These are phyloP conservation scores for Eleusine coracana DNA, from an alignment of 176 grass and related monocot genomes.

Conservation along the genomic window DNA sequence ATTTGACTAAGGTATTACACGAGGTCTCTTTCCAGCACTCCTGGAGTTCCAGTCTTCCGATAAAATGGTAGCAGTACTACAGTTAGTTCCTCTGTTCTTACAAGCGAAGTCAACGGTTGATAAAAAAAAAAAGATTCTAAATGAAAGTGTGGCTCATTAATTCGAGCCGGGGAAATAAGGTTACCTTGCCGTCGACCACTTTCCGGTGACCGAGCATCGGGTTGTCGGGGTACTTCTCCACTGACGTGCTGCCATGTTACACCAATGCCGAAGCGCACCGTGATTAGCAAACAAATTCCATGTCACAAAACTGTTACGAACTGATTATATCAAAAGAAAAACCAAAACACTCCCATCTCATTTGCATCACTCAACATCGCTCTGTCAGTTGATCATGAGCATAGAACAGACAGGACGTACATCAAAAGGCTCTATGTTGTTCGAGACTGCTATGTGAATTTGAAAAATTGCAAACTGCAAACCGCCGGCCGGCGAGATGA, in stretches of 20 bases:
- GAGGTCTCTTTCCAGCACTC: neutral
- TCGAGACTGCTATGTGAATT: neutral
- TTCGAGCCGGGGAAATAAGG: neutral
- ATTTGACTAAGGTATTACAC: too few species aligned
- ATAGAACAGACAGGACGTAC: neutral
- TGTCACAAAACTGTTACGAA: neutral
- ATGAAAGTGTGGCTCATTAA: neutral
- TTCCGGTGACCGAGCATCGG: conserved; percentile 71
- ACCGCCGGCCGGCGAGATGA: neutral
- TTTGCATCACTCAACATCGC: neutral
- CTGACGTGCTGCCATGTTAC: conserved; percentile 48
- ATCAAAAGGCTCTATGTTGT: neutral
- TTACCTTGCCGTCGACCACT: conserved; percentile 67
- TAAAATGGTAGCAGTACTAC: neutral
- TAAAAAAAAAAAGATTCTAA: neutral
- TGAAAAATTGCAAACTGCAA: neutral
- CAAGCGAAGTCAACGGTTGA: neutral
- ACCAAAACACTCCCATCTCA: too few species aligned
- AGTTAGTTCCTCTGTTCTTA: neutral
- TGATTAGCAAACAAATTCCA: neutral
- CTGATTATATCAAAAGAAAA: too few species aligned
- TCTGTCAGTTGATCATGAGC: neutral
- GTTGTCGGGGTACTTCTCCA: conserved; percentile 72
- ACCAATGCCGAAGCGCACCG: neutral
- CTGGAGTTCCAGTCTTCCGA: neutral